A percentile compares a stretch with the other conserved stretches of the same genome.
Conservation (phyloP, 148 eudicot species). For the Drosera capensis region DNA sequence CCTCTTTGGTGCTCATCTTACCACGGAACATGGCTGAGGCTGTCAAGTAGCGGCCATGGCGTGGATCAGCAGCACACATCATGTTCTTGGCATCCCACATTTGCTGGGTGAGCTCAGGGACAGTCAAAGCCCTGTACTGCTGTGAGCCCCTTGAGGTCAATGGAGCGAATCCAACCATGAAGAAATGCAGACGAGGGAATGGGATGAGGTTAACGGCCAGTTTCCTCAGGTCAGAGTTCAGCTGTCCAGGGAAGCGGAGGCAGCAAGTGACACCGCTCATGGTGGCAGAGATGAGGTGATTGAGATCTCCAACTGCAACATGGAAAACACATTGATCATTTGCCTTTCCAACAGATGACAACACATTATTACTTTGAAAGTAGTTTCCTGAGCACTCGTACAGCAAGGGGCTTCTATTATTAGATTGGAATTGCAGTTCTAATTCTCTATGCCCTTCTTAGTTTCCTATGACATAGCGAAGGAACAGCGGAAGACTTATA, state of each 20-base stretch:
- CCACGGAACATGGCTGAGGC: conserved; percentile 41
- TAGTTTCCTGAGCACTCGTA: too few species aligned
- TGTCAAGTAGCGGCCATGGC: conserved; percentile 37
- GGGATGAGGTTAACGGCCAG: neutral
- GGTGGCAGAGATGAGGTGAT: conserved; percentile 1
- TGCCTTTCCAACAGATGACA: neutral
- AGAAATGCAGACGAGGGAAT: neutral
- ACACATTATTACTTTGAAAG: too few species aligned
- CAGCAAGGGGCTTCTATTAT: too few species aligned
- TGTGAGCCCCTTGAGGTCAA: neutral
- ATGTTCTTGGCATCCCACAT: conserved; percentile 46
- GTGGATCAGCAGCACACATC: conserved; percentile 44
- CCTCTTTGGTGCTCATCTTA: conserved; percentile 39
- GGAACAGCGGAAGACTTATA: too few species aligned
- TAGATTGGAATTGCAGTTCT: too few species aligned
- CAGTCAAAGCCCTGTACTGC: conserved; percentile 2
- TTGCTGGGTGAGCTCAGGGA: conserved; percentile 40
- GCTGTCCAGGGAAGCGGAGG: neutral
- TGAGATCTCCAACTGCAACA: conserved; percentile 2
- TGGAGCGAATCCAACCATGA: too few species aligned
- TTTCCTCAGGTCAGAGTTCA: neutral
- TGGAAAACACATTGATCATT: neutral
- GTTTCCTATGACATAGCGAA: too few species aligned
- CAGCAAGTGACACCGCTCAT: neutral
- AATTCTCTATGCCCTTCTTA: too few species aligned